Evolutionary conservation across 2,329 filamentous ascomycete species (phyloP).

Genomic region (Xylariales sp.): DNA sequence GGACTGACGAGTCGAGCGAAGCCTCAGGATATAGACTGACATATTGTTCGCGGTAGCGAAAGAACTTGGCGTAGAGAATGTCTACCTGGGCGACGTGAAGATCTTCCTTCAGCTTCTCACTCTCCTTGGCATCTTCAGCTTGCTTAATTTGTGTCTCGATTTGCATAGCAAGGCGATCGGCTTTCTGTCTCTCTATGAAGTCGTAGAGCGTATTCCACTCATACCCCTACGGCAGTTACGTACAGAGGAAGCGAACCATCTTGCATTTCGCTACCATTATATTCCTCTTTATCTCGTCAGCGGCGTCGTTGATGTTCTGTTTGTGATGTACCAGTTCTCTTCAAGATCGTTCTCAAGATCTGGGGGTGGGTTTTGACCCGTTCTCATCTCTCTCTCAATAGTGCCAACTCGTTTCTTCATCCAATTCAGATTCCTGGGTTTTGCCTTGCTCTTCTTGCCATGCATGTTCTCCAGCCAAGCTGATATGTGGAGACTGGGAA

Average conservation of each 20-base stretch:
- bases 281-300: constrained; percentile 56
- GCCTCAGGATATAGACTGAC: constrained; percentile 54
- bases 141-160: constrained; percentile 53
- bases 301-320: constrained; percentile 55
- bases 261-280: constrained; percentile 76
- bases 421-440: constrained; percentile 48
- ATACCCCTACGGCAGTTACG: too few species aligned
- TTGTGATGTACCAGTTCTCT: constrained; percentile 65
- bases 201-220: too few species aligned
- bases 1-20: constrained; percentile 31
- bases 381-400: constrained; percentile 61
- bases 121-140: constrained; percentile 46
- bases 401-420: constrained; percentile 69
- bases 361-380: constrained; percentile 59
- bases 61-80: constrained; percentile 69
- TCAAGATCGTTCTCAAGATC: constrained; percentile 65
- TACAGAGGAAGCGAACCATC: constrained; percentile 81
- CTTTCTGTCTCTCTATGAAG: constrained; percentile 64
- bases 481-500: too few species aligned
- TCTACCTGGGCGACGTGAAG: constrained; percentile 70
- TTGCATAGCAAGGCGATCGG: constrained; percentile 61
- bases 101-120: constrained; percentile 45
- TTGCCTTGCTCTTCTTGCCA: constrained; percentile 36
- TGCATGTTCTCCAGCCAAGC: constrained; percentile 25
- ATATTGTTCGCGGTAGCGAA: constrained; percentile 67